Evolutionary conservation across 768 basidiomycete species (phyloP).

Genomic region (Stropharia rugosoannulata): DNA sequence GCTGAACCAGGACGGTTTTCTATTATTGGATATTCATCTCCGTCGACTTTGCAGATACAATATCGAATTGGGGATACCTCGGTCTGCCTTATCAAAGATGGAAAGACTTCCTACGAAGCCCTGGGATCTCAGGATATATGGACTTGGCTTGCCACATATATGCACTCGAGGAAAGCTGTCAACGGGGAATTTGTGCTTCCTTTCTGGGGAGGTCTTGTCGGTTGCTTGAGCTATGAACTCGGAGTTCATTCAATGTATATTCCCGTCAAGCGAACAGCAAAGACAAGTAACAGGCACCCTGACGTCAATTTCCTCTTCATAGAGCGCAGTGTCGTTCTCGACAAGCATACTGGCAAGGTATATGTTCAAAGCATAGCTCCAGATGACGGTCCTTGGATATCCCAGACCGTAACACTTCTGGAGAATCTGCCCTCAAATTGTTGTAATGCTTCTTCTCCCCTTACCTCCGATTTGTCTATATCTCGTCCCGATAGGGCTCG

Average conservation of each 20-base stretch:
- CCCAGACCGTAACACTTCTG: slow-evolving; percentile 36
- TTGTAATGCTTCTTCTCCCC: slow-evolving; percentile 1
- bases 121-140: slow-evolving; percentile 60
- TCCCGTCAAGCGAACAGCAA: slow-evolving; percentile 29
- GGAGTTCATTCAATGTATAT: slow-evolving; percentile 59
- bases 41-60: slow-evolving; percentile 55
- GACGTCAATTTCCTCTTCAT: slow-evolving; percentile 79
- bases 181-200: slow-evolving; percentile 56
- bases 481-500: slow-evolving; percentile 52
- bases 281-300: slow-evolving; percentile 43
- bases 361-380: slow-evolving; percentile 67
- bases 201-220: slow-evolving; percentile 85
- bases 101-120: slow-evolving; percentile 32
- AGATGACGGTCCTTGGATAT: slow-evolving; percentile 62
- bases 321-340: slow-evolving; percentile 75
- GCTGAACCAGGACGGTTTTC: slow-evolving; percentile 73
- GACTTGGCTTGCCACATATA: slow-evolving; percentile 74
- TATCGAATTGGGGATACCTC: slow-evolving; percentile 51
- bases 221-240: slow-evolving; percentile 78
- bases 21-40: slow-evolving; percentile 62
- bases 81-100: slow-evolving; percentile 44
- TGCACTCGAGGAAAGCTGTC: slow-evolving; percentile 47
- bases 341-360: slow-evolving; percentile 44
- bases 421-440: slow-evolving; percentile 13
- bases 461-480: slow-evolving; percentile 25